phyloP scores from a whole-genome alignment of 2,329 filamentous ascomycete genomes.

The Didymella lethalis region DNA sequence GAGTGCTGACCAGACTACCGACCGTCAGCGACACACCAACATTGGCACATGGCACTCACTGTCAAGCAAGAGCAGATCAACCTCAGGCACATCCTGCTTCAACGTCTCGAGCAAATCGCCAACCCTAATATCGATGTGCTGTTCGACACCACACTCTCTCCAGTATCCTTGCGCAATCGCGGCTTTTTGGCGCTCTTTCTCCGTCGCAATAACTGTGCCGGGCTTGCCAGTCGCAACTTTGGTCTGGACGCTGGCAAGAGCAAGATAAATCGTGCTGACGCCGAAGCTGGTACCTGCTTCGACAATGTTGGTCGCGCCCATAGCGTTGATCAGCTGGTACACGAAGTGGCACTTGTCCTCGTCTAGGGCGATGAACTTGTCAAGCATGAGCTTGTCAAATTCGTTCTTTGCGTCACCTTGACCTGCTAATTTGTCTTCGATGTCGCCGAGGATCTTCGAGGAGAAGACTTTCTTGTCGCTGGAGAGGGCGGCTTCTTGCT shows the following conservation, averaged over 20 bases:
- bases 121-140: slow-evolving; percentile 7
- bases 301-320: slow-evolving; percentile 61
- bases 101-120: slow-evolving; percentile 67
- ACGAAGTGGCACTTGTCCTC: slow-evolving; percentile 65
- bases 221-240: slow-evolving; percentile 4
- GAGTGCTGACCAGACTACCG: slow-evolving; percentile 63
- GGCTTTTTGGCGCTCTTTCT: slow-evolving; percentile 1
- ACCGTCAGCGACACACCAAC: not conserved
- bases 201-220: slow-evolving; percentile 1
- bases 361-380: slow-evolving; percentile 67
- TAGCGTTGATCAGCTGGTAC: slow-evolving; percentile 59
- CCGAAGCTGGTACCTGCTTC: slow-evolving; percentile 70
- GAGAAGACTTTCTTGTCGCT: slow-evolving; percentile 5
- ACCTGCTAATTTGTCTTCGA: slow-evolving; percentile 3
- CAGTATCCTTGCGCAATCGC: slow-evolving; percentile 53
- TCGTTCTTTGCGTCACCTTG: slow-evolving; percentile 5
- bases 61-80: slow-evolving; percentile 68
- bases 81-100: slow-evolving; percentile 56
- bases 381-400: slow-evolving; percentile 38
- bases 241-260: slow-evolving; percentile 34
- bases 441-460: slow-evolving; percentile 7
- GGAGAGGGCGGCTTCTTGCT: slow-evolving; percentile 2
- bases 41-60: slow-evolving; percentile 55
- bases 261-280: slow-evolving; percentile 69
- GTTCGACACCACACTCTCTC: slow-evolving; percentile 55